Base-by-base conservation (phyloP, 2,329 filamentous ascomycete genomes). In the Sarocladiaceae sp. region DNA sequence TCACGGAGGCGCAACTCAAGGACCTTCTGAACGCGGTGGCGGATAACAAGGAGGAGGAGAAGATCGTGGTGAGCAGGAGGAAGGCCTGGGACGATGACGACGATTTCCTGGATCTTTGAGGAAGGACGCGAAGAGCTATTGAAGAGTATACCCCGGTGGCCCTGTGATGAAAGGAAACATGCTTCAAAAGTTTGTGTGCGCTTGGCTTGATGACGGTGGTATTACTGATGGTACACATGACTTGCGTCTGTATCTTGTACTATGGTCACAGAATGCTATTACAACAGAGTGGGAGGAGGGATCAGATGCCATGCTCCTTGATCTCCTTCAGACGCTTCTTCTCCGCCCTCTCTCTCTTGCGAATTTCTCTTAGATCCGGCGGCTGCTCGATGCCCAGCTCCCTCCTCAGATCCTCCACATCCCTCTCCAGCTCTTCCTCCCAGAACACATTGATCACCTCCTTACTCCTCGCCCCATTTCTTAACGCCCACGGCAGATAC, bases 391-490 rank as follows among this genome's bases (percentile, higher is more conserved):
- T 89, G 2, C 87, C 83, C 55, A 98, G 61, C 59, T 89, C 76
- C 4, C 58, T 63, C 51, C 93, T 76, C 60, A 98, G 59, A 51
- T 83, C 85, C 43, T 80, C 74, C 20, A 95, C 87, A 63, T 95
- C 83, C 46, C 81, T 86, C 67, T 90, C 83, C 53, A 98, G 66
- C 67, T 91, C 78, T 70, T 97, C 88, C 66, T 98, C 93, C 93
- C 93, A 98, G 60, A 95, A 98, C 2, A 98, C 83, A 63, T 96
- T 96, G 53, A 98, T 90, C 26, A 97, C 72, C 58, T 95, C 87
- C 56, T 85, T 80, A 39, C 81, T 76, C 45, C 76, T 68, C 51
- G 88, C 63, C 12, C 93, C 93, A 62, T 95, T 97, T 44, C 78
- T 70, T 34, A 96, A 65, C 27, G 93, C 93, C 93, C 93, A 98